Conservation (phyloP, 2,329 filamentous ascomycete species). For the Volutella citrinella region DNA sequence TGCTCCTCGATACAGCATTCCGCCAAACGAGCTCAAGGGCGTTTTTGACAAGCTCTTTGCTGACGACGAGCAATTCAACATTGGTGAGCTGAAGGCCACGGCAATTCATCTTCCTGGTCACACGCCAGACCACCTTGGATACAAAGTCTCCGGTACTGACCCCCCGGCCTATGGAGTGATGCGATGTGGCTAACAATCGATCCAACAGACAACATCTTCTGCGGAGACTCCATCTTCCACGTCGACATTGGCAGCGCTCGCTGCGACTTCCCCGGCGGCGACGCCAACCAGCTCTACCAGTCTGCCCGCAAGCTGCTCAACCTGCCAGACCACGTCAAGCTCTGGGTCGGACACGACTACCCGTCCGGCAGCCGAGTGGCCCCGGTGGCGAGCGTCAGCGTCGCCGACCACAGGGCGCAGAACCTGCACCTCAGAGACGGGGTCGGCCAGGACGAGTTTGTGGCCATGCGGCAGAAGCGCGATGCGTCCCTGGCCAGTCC, state of each 20-base stretch:
- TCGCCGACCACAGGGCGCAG: conserved; percentile 40
- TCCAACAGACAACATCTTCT: conserved; percentile 42
- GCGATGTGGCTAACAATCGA: conserved; percentile 22
- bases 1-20: conserved; percentile 45
- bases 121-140: conserved; percentile 60
- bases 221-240: conserved; percentile 52
- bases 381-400: conserved; percentile 41
- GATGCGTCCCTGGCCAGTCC: conserved; percentile 43
- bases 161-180: too few species aligned
- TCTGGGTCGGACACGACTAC: conserved; percentile 57
- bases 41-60: conserved; percentile 53
- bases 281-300: conserved; percentile 39
- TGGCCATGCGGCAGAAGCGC: conserved; percentile 39
- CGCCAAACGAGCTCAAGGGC: conserved; percentile 36
- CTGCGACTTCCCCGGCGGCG: conserved; percentile 54
- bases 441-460: conserved; percentile 41
- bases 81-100: conserved; percentile 44
- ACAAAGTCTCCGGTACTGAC: too few species aligned
- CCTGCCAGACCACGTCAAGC: conserved; percentile 40
- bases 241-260: conserved; percentile 50
- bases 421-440: conserved; percentile 49
- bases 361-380: conserved; percentile 31
- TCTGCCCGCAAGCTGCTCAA: conserved; percentile 42
- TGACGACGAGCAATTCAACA: conserved; percentile 50
- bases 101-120: conserved; percentile 58